Percentiles rank a stretch among this genome's conserved stretches.
Evolutionary conservation across 768 basidiomycete species (phyloP).

Genomic region (Macrolepiota albuminosa): DNA sequence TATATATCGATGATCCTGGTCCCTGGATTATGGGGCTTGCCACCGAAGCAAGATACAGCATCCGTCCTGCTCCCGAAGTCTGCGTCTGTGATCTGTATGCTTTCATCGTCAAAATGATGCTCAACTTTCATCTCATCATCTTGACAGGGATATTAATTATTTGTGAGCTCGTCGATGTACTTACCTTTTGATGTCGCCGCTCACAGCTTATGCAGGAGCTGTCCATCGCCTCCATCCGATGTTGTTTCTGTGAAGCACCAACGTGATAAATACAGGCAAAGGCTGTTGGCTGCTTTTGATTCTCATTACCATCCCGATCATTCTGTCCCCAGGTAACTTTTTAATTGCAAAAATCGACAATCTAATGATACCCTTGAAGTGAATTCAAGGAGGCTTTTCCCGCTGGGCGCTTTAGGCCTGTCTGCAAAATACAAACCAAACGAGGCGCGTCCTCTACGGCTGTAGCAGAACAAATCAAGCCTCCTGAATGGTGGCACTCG

Average conservation of each 20-base stretch:
- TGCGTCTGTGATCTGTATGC: slow-evolving; percentile 84
- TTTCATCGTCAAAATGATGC: background rate
- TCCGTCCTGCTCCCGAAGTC: slow-evolving; percentile 73
- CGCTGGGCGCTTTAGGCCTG: slow-evolving; percentile 83
- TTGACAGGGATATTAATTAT: slow-evolving; percentile 70
- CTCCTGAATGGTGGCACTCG: slow-evolving; percentile 94
- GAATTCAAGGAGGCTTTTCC: slow-evolving; percentile 97
- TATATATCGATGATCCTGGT: slow-evolving; percentile 93
- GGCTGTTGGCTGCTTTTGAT: slow-evolving; percentile 74
- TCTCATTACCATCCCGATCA: slow-evolving; percentile 89
- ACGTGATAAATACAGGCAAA: slow-evolving; percentile 74
- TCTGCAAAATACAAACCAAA: slow-evolving; percentile 88
- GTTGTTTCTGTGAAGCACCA: slow-evolving; percentile 74
- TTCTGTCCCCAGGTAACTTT: slow-evolving; percentile 59
- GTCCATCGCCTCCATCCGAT: slow-evolving; percentile 72
- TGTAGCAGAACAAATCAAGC: slow-evolving; percentile 85
- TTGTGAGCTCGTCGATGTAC: slow-evolving; percentile 40
- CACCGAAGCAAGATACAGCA: slow-evolving; percentile 77
- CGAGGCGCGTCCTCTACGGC: slow-evolving; percentile 73
- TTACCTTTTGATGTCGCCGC: slow-evolving; percentile 5
- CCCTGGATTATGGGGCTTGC: slow-evolving; percentile 94
- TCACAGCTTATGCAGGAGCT: slow-evolving; percentile 43
- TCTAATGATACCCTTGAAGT: slow-evolving; percentile 31
- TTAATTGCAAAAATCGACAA: background rate
- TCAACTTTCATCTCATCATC: slow-evolving; percentile 3